Evolutionary conservation across 192 early-diverging fungal species (phyloP).

Genomic region (Coemansia javaensis): DNA sequence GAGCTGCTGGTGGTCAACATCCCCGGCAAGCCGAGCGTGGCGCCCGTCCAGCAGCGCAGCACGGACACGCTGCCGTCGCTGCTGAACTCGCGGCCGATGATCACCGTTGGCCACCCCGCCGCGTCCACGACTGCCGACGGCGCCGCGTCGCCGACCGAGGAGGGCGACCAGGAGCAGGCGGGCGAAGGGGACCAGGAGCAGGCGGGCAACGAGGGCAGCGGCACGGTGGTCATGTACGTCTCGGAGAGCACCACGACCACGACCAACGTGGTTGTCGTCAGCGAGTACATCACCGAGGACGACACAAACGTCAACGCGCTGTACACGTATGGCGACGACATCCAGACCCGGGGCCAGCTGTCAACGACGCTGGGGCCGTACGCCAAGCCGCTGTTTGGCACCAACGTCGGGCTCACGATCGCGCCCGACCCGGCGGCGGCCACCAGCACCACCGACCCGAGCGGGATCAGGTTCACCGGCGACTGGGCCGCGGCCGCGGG

Average conservation of each 20-base stretch:
- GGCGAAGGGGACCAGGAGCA: conserved; percentile 1
- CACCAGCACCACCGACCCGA: background rate
- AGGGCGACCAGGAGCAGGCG: background rate
- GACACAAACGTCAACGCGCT: conserved; percentile 18
- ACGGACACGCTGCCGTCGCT: conserved; percentile 19
- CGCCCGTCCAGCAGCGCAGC: conserved; percentile 5
- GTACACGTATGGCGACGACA: conserved; percentile 32
- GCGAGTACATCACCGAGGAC: conserved; percentile 30
- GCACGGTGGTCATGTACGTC: conserved; percentile 28
- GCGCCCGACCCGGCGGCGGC: conserved; percentile 7
- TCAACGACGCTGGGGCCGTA: conserved; percentile 24
- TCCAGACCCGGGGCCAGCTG: conserved; percentile 30
- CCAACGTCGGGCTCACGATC: conserved; percentile 39
- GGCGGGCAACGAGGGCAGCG: background rate
- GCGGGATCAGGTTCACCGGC: conserved; percentile 13
- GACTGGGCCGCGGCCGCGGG: conserved; percentile 6
- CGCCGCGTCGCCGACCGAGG: background rate
- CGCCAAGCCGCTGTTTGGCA: conserved; percentile 29
- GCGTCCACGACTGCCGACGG: background rate
- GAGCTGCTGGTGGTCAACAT: conserved; percentile 44
- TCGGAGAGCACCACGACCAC: conserved; percentile 36
- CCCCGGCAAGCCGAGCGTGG: conserved; percentile 21
- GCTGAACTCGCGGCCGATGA: conserved; percentile 16
- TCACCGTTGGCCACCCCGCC: conserved; percentile 28
- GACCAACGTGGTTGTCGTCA: conserved; percentile 30